Evolutionary conservation across 2,329 filamentous ascomycete species (phyloP).

Genomic region (Ophiosphaerella herpotricha): DNA sequence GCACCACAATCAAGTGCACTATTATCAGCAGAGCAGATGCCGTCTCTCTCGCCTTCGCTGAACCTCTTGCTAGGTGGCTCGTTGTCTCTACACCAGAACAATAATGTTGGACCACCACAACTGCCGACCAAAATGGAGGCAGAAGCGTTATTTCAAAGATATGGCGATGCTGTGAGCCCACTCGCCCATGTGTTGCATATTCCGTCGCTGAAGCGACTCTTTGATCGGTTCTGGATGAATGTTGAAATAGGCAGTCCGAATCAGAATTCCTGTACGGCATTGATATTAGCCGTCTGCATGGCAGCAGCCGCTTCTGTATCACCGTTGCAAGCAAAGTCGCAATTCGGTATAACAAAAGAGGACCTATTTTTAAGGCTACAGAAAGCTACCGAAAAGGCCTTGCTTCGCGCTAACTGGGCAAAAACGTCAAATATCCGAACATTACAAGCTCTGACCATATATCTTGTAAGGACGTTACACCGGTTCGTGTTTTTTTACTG

Average conservation of each 20-base stretch:
- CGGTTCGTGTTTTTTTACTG: background rate
- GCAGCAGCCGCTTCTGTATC: constrained; percentile 45
- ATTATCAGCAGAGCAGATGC: constrained; percentile 45
- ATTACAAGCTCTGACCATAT: constrained; percentile 45
- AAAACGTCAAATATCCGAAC: constrained; percentile 47
- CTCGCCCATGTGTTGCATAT: constrained; percentile 46
- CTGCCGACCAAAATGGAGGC: constrained; percentile 43
- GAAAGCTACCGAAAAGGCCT: constrained; percentile 43
- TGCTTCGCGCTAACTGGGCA: constrained; percentile 44
- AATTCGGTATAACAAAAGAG: constrained; percentile 46
- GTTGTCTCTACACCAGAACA: constrained; percentile 31
- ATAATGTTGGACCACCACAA: constrained; percentile 36
- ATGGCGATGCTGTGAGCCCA: constrained; percentile 43
- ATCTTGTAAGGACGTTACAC: constrained; percentile 28
- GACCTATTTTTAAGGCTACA: constrained; percentile 42
- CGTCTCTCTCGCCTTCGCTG: constrained; percentile 42
- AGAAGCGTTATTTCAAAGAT: constrained; percentile 42
- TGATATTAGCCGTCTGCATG: constrained; percentile 45
- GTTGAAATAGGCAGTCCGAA: constrained; percentile 42
- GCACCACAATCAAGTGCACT: constrained; percentile 42
- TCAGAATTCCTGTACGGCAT: constrained; percentile 44
- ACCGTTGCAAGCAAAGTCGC: constrained; percentile 44
- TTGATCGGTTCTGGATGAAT: constrained; percentile 45
- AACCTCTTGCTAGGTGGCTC: constrained; percentile 41
- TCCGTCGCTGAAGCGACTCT: constrained; percentile 44